phyloP scores from a whole-genome alignment of 345 rosid species.

The Bruguiera parviflora region DNA sequence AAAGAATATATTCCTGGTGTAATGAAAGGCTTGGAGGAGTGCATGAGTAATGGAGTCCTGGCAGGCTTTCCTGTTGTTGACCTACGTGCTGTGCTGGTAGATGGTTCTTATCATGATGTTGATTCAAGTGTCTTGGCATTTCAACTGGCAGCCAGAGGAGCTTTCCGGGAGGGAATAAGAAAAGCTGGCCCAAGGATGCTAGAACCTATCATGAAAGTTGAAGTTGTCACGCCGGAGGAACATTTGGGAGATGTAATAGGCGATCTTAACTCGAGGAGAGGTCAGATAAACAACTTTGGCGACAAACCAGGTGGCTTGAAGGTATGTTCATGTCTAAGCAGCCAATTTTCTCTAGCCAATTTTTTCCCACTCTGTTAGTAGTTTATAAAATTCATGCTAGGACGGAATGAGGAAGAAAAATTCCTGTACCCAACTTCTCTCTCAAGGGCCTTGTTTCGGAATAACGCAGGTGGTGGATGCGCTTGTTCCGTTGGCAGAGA shows the following conservation, averaged over 20 bases:
- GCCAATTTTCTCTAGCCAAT: not conserved
- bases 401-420: no score
- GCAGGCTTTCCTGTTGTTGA: conserved; percentile 96
- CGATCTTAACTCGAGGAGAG: conserved; percentile 95
- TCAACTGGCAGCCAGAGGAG: conserved; percentile 96
- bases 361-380: not conserved
- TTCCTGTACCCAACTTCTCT: no score
- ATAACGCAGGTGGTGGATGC: conserved; percentile 70
- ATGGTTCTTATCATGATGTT: conserved; percentile 93
- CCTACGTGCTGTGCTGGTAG: conserved; percentile 76
- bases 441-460: no score
- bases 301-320: conserved; percentile 97
- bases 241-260: conserved; percentile 98
- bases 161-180: conserved; percentile 83
- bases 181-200: conserved; percentile 82
- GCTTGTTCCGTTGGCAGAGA: conserved; percentile 86
- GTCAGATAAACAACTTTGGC: conserved; percentile 86
- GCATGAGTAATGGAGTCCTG: conserved; percentile 79
- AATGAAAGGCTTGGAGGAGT: conserved; percentile 90
- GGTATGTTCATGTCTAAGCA: conserved; percentile 36
- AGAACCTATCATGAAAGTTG: conserved; percentile 93
- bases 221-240: conserved; percentile 94
- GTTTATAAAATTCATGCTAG: no score
- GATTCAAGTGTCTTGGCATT: conserved; percentile 96
- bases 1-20: conserved; percentile 90